A percentile compares a stretch with the other conserved stretches of the same genome.
These are phyloP conservation scores for Rhododendron griersonianum DNA, from an alignment of 148 eudicot species.

Conservation along the genomic window DNA sequence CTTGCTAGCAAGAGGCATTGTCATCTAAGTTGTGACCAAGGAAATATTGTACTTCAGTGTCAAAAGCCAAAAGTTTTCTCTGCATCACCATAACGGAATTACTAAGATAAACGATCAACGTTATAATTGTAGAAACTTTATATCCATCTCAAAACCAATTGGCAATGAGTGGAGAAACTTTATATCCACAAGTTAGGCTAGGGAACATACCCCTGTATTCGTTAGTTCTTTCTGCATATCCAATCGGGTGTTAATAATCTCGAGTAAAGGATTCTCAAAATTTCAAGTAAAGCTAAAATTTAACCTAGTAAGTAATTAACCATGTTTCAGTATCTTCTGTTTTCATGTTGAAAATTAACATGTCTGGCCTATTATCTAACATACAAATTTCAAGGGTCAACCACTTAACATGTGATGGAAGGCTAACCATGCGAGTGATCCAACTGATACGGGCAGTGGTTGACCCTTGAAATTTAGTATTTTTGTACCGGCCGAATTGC, in stretches of 20 bases:
- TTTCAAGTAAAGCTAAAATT: background rate
- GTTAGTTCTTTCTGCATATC: background rate
- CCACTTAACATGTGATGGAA: background rate
- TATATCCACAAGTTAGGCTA: too few relatives aligned
- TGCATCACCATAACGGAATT: too few relatives aligned
- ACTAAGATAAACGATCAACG: too few relatives aligned
- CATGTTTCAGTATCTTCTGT: background rate
- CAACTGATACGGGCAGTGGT: too few relatives aligned
- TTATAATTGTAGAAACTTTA: too few relatives aligned
- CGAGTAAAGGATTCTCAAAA: background rate
- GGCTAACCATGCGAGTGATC: background rate
- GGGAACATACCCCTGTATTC: background rate
- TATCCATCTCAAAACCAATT: too few relatives aligned
- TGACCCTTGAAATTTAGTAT: background rate
- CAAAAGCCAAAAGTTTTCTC: too few relatives aligned
- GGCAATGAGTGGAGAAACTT: too few relatives aligned
- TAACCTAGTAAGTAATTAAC: background rate
- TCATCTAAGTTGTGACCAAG: too few relatives aligned
- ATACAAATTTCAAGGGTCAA: background rate
- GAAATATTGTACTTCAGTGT: too few relatives aligned
- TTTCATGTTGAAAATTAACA: background rate
- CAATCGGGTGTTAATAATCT: background rate
- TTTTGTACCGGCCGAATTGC: too few relatives aligned
- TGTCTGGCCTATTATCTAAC: background rate
- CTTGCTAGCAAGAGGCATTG: too few relatives aligned